phyloP scores from a whole-genome alignment of 257 asterid species.

The Solanum sejunctum region DNA sequence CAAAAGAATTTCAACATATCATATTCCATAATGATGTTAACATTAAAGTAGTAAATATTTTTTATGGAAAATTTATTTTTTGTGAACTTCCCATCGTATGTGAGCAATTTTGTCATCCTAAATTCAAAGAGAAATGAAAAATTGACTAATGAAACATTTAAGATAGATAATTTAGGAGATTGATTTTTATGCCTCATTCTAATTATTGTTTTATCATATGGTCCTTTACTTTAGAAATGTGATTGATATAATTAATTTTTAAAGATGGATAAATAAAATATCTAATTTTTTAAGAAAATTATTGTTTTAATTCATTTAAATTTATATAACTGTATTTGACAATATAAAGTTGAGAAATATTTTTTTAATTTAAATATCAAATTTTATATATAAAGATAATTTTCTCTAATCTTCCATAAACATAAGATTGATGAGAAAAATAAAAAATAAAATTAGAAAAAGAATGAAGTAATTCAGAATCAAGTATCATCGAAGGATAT shows the following conservation, averaged over 20 bases:
- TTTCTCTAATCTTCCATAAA: neutral
- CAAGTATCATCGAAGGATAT: neutral
- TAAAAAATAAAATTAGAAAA: neutral
- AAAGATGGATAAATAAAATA: too few species aligned
- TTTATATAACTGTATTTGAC: too few species aligned
- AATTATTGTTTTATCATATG: neutral
- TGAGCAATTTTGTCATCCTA: neutral
- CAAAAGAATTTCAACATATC: conserved; percentile 14
- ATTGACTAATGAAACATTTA: neutral
- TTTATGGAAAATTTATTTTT: too few species aligned
- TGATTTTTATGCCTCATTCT: neutral
- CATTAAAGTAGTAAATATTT: conserved; percentile 5
- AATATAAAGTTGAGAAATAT: too few species aligned
- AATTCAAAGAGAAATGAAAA: neutral
- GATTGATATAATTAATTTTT: neutral
- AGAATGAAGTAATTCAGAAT: neutral
- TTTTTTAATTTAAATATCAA: too few species aligned
- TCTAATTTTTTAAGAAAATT: too few species aligned
- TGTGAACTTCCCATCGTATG: neutral
- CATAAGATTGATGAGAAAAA: neutral
- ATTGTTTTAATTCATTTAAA: too few species aligned
- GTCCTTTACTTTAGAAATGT: neutral
- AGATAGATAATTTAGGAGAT: neutral
- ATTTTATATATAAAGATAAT: neutral
- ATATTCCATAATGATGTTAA: conserved; percentile 21